Conservation (phyloP, 805 yeast species). For the Metschnikowia borealis region DNA sequence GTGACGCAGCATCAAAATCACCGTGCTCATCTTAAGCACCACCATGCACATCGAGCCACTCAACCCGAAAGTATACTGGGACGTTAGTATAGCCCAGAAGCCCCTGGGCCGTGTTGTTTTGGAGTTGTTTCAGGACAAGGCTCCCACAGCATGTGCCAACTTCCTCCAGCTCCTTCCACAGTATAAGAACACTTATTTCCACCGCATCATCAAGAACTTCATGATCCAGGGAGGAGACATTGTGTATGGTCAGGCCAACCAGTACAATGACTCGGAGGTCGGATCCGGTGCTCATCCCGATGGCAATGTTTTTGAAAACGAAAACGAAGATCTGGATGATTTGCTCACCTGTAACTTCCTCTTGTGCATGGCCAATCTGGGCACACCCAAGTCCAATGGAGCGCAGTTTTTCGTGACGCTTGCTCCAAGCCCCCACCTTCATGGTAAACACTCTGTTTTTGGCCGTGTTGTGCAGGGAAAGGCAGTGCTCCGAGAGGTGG, state of each 20-base stretch:
- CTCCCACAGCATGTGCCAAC: constrained; percentile 56
- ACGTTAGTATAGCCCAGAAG: constrained; percentile 42
- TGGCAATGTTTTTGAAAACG: constrained; percentile 46
- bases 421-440: constrained; percentile 66
- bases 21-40: not conserved
- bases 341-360: constrained; percentile 45
- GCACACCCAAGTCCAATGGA: constrained; percentile 44
- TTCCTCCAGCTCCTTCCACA: constrained; percentile 40
- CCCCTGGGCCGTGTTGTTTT: constrained; percentile 58
- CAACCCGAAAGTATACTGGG: constrained; percentile 43
- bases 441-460: constrained; percentile 72
- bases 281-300: constrained; percentile 34
- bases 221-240: constrained; percentile 69
- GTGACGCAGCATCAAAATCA: not conserved
- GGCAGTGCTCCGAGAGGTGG: constrained; percentile 64
- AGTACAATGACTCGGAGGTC: constrained; percentile 23
- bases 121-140: constrained; percentile 44
- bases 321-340: constrained; percentile 44
- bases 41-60: constrained; percentile 31
- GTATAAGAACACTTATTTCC: constrained; percentile 48
- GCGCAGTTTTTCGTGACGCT: constrained; percentile 74
- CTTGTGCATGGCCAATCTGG: constrained; percentile 64
- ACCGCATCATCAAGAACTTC: constrained; percentile 63
- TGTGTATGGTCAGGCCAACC: constrained; percentile 31
- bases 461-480: constrained; percentile 69